Percentiles rank a stretch among this genome's conserved stretches.
phyloP scores from a whole-genome alignment of 1,139 yeast species.

The Suhomyces wounanorum region DNA sequence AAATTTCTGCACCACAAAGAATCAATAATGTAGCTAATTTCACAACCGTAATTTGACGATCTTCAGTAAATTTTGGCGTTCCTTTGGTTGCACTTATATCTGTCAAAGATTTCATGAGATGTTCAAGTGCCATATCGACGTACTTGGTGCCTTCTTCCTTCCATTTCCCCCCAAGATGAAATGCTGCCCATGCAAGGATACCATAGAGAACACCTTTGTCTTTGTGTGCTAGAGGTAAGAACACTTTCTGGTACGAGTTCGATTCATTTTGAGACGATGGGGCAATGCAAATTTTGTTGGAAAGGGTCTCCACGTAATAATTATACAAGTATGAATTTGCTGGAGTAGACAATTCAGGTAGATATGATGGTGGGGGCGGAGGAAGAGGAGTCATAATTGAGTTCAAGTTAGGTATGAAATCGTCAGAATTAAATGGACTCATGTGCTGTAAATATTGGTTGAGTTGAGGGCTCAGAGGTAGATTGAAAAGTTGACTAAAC shows the following conservation, averaged over 20 bases:
- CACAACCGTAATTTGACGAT: constrained; percentile 31
- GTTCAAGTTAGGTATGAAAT: constrained; percentile 23
- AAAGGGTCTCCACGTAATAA: constrained; percentile 63
- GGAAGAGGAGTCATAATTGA: constrained; percentile 26
- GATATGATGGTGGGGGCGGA: constrained; percentile 12
- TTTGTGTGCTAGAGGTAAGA: constrained; percentile 72
- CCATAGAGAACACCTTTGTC: constrained; percentile 70
- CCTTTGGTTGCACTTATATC: constrained; percentile 16
- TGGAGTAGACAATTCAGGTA: constrained; percentile 16
- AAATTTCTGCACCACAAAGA: constrained; percentile 71
- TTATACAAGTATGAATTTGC: constrained; percentile 48
- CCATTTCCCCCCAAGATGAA: constrained; percentile 55
- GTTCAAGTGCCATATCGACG: constrained; percentile 48
- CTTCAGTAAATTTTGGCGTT: constrained; percentile 18
- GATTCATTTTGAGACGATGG: constrained; percentile 55
- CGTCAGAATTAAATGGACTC: constrained; percentile 9
- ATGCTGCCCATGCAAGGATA: constrained; percentile 77
- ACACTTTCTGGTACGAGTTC: constrained; percentile 71
- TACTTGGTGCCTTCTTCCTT: constrained; percentile 40
- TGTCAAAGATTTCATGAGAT: constrained; percentile 31
- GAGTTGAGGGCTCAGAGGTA: constrained; percentile 4
- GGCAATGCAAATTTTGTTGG: constrained; percentile 62
- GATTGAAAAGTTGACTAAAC: constrained; percentile 4
- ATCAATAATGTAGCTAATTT: constrained; percentile 68
- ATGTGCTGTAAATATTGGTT: constrained; percentile 1